Conservation (phyloP, 2,329 filamentous ascomycete species). For the Drechmeria coniospora region DNA sequence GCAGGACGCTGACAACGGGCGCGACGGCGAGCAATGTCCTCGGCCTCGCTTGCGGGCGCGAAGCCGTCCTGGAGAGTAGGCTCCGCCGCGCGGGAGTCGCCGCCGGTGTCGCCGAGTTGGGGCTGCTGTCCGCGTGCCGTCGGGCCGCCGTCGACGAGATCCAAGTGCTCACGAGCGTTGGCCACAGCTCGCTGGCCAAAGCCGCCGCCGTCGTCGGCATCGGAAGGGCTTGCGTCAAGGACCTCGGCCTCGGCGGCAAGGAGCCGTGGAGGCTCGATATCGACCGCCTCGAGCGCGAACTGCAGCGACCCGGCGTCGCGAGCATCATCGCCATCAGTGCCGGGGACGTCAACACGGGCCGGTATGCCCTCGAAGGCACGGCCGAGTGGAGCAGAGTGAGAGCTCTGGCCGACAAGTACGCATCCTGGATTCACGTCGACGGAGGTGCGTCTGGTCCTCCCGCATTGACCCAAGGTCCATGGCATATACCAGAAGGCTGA, state of each 20-base stretch:
- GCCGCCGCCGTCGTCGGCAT: slow-evolving; percentile 71
- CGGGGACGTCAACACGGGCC: slow-evolving; percentile 81
- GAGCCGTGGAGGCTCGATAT: slow-evolving; percentile 60
- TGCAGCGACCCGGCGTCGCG: slow-evolving; percentile 37
- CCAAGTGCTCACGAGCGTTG: slow-evolving; percentile 65
- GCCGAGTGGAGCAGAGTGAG: slow-evolving; percentile 50
- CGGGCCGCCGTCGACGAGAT: slow-evolving; percentile 49
- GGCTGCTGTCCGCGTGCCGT: slow-evolving; percentile 50
- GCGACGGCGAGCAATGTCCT: slow-evolving; percentile 70
- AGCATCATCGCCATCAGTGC: slow-evolving; percentile 70
- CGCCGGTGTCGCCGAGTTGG: slow-evolving; percentile 48
- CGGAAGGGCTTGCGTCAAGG: slow-evolving; percentile 51
- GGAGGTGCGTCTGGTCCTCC: slow-evolving; percentile 34
- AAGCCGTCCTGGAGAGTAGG: slow-evolving; percentile 37
- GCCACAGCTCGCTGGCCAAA: slow-evolving; percentile 73
- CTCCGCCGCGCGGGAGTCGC: slow-evolving; percentile 10
- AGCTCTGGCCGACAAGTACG: slow-evolving; percentile 53
- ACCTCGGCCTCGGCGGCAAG: slow-evolving; percentile 33
- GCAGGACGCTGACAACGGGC: slow-evolving; percentile 40
- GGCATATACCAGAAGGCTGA: slow-evolving; percentile 1
- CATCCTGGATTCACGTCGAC: slow-evolving; percentile 81
- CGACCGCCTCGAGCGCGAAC: slow-evolving; percentile 41
- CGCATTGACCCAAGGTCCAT: background rate
- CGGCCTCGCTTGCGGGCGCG: slow-evolving; percentile 51
- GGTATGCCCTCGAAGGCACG: slow-evolving; percentile 48